A percentile compares a stretch with the other conserved stretches of the same genome.
Conservation (phyloP, 192 early-diverging fungal genomes). For the Backusella sp. region DNA sequence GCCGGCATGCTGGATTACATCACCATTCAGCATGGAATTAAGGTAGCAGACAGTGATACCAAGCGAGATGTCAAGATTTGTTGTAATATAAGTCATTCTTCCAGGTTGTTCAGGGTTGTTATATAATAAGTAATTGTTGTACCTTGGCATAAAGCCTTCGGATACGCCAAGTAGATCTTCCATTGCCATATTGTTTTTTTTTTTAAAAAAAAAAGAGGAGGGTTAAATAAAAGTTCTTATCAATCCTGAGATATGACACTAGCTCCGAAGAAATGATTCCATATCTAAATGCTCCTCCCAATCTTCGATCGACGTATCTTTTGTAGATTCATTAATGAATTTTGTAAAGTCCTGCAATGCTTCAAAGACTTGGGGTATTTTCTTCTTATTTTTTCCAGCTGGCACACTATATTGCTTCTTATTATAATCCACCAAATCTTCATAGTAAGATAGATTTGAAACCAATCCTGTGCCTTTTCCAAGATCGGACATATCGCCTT, state of each 20-base stretch:
- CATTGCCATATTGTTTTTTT: too few species aligned
- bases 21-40: background rate
- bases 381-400: slow-evolving; percentile 4
- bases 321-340: slow-evolving; percentile 18
- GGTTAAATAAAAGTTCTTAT: background rate
- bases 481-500: background rate
- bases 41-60: background rate
- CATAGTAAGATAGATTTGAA: background rate
- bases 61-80: background rate
- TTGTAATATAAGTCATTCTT: background rate
- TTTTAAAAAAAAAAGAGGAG: too few species aligned
- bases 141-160: background rate
- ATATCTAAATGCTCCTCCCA: slow-evolving; percentile 23
- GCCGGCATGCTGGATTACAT: background rate
- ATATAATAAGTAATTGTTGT: slow-evolving; percentile 5
- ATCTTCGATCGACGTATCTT: background rate
- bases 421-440: slow-evolving; percentile 1
- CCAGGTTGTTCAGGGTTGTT: background rate
- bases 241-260: background rate
- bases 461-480: too few species aligned
- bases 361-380: background rate
- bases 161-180: background rate
- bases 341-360: slow-evolving; percentile 21
- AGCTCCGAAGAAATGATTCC: slow-evolving; percentile 19
- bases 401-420: background rate